phyloP scores from a whole-genome alignment of 2,329 filamentous ascomycete genomes.

The Colletotrichum ledebouriae region DNA sequence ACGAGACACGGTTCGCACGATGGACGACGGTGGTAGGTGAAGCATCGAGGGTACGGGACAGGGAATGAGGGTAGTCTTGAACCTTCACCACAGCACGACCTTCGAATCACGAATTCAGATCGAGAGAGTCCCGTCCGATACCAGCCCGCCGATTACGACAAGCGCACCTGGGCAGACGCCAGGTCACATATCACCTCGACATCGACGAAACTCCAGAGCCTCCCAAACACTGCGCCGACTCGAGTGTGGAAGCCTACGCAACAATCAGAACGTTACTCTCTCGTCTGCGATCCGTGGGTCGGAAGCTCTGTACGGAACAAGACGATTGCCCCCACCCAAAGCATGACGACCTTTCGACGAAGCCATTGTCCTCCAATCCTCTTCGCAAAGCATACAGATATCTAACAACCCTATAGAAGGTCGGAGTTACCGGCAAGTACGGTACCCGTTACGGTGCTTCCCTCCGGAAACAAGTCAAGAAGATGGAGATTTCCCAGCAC shows the following conservation, averaged over 20 bases:
- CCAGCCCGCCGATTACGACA: constrained; percentile 4
- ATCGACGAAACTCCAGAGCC: background rate
- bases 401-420: constrained; percentile 72
- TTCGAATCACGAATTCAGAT: constrained; percentile 18
- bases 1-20: constrained; percentile 11
- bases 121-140: constrained; percentile 31
- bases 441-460: constrained; percentile 99
- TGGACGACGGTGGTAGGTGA: constrained; percentile 29
- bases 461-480: constrained; percentile 95
- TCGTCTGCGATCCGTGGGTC: background rate
- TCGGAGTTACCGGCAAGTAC: constrained; percentile 97
- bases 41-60: background rate
- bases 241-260: background rate
- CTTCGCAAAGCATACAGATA: constrained; percentile 14
- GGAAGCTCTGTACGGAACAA: background rate
- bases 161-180: background rate
- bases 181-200: background rate
- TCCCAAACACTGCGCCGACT: background rate
- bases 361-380: constrained; percentile 13
- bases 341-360: constrained; percentile 7
- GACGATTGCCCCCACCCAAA: background rate
- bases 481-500: constrained; percentile 99
- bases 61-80: background rate
- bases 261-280: background rate
- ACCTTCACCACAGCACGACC: background rate